A percentile compares a stretch with the other conserved stretches of the same genome.
Conservation (phyloP, 2,329 filamentous ascomycete species). For the Penicillium sp. region DNA sequence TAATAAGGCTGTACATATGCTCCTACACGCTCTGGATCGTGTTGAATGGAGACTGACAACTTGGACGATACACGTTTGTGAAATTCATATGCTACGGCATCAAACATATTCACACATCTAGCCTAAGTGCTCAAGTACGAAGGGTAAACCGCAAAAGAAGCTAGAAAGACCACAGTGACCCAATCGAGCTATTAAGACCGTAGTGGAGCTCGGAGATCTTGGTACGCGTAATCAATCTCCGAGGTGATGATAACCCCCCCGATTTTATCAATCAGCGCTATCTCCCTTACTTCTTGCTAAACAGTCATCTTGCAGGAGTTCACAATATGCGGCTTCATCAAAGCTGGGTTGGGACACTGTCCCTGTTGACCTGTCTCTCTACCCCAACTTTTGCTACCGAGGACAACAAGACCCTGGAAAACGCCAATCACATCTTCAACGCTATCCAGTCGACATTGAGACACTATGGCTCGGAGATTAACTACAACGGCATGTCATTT, state of each 20-base stretch:
- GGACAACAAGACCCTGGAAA: neutral
- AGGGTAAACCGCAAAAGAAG: neutral
- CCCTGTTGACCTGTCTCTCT: neutral
- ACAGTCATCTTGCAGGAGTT: neutral
- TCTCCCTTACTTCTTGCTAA: neutral
- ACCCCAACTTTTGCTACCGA: neutral
- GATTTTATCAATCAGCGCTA: neutral
- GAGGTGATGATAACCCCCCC: neutral
- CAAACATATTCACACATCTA: neutral
- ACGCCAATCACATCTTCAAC: slow-evolving; percentile 60
- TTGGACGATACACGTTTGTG: neutral
- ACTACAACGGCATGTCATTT: slow-evolving; percentile 71
- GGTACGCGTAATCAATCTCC: neutral
- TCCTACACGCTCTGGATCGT: neutral
- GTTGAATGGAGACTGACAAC: neutral
- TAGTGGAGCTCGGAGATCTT: neutral
- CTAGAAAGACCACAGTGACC: neutral
- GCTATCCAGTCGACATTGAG: slow-evolving; percentile 67
- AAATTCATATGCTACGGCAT: neutral
- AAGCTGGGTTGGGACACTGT: neutral
- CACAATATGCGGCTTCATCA: neutral
- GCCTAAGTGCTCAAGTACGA: too few species aligned
- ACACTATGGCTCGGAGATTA: slow-evolving; percentile 67
- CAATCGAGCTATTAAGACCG: neutral
- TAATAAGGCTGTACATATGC: slow-evolving; percentile 13